Base-by-base conservation (phyloP, 2,329 filamentous ascomycete genomes). In the Neofusicoccum ribis region DNA sequence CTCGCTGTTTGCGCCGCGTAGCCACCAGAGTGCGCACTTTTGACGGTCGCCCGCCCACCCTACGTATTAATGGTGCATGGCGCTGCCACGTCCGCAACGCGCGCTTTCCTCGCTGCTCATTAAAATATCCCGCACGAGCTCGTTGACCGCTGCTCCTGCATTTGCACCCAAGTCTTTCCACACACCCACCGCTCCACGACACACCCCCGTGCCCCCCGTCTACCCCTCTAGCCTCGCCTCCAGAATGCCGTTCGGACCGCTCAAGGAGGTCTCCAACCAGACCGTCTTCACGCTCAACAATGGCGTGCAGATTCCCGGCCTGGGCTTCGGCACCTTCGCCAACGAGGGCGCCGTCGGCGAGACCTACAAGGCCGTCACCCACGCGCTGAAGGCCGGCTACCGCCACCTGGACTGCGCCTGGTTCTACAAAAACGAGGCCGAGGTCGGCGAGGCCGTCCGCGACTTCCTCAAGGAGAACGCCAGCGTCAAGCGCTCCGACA, bases 291-390 rank as follows among this genome's bases (percentile, higher is more conserved):
- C 76, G 68, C 80, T 87, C 60, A 83, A 77, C 80, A 86, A 85
- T 72, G 84, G 84, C 70, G 84, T 89, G 66, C 82, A 81, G 73
- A 89, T 92, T 41, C 90, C 90, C 51, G 84, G 82, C 43, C 82
- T 92, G 15, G 90, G 89, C 43, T 91, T 92, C 71, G 90, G 90
- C 65, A 89, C 91, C 67, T 92, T 90, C 76, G 85, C 84, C 68
- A 90, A 84, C 75, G 88, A 91, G 78, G 88, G 87, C 65, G 84
- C 87, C n/a, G 81, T 82, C 14, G 76, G 82, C 66, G 76, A 84
- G 61, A 81, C 82, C 67, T 81, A 83, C 54, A 73, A 82, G 46
- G 88, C 89, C 15, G 87, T 86, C 68, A 79, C 85, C 5, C 80
- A 81, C 59, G 90, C 88, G 0, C 78, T 90, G 52, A 78, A 83